Conservation (phyloP, 2,329 filamentous ascomycete species). For the Trichocomaceae sp. region DNA sequence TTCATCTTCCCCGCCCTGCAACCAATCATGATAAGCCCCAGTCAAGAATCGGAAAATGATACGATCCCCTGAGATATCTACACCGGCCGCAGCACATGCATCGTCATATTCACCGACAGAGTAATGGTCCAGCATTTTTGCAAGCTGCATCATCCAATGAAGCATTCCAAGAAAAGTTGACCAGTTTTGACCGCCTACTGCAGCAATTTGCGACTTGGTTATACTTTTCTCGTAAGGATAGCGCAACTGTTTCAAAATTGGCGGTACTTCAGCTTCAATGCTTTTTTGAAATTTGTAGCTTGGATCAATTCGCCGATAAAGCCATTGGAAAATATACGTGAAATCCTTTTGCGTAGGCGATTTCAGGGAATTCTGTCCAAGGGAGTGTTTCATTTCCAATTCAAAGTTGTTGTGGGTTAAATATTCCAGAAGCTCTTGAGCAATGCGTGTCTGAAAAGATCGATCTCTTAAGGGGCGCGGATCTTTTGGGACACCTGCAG, state of each 20-base stretch:
- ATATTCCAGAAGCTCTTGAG: constrained; percentile 85
- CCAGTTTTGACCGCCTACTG: constrained; percentile 96
- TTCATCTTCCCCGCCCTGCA: constrained; percentile 84
- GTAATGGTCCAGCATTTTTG: constrained; percentile 87
- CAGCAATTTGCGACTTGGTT: constrained; percentile 90
- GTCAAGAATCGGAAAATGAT: constrained; percentile 93
- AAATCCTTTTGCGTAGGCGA: constrained; percentile 98
- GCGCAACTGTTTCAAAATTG: constrained; percentile 83
- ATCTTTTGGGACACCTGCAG: constrained; percentile 76
- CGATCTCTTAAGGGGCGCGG: constrained; percentile 79
- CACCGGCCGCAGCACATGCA: constrained; percentile 77
- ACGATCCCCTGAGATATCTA: constrained; percentile 81
- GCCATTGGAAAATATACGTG: constrained; percentile 94
- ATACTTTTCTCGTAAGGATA: constrained; percentile 96
- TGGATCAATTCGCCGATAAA: constrained; percentile 93
- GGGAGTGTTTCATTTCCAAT: constrained; percentile 89
- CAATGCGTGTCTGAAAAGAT: constrained; percentile 72
- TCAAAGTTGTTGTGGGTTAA: constrained; percentile 92
- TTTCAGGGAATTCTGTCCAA: constrained; percentile 86
- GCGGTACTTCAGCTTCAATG: constrained; percentile 90
- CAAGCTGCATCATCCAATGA: constrained; percentile 99
- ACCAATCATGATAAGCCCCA: constrained; percentile 85
- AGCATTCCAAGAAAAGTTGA: constrained; percentile 85
- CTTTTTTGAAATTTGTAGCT: constrained; percentile 88
- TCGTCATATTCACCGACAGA: constrained; percentile 74